Evolutionary conservation across 2,329 filamentous ascomycete genomes (phyloP).

Genomic region (Trichoderma atroviride): DNA sequence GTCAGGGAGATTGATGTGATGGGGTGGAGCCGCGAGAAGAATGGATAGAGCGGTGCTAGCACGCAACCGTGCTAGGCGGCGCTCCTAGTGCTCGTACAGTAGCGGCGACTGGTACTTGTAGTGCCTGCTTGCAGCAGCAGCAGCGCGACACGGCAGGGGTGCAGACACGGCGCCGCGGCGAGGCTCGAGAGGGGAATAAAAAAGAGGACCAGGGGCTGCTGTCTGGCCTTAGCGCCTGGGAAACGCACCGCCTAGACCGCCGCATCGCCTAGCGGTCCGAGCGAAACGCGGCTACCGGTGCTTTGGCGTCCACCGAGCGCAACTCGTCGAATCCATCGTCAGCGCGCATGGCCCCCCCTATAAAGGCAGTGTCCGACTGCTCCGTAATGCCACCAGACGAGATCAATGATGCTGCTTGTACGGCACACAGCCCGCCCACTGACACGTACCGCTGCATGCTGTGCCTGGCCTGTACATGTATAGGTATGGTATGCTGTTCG

Average conservation of each 20-base stretch:
- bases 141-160: constrained; percentile 14
- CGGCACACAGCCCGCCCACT: not conserved
- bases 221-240: not conserved
- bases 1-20: constrained; percentile 2
- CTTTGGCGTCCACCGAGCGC: constrained; percentile 3
- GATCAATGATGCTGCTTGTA: not conserved
- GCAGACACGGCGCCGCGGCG: not conserved
- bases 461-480: not conserved
- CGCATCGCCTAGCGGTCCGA: constrained; percentile 24
- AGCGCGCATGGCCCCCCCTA: constrained; percentile 15
- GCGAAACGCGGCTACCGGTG: constrained; percentile 23
- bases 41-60: not conserved
- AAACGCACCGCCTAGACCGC: constrained; percentile 18
- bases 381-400: not conserved
- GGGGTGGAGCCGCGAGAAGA: not conserved
- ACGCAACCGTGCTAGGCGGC: not conserved
- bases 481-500: not conserved
- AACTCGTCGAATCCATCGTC: constrained; percentile 18
- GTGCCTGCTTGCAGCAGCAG: not conserved
- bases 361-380: not conserved
- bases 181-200: not conserved
- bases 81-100: not conserved
- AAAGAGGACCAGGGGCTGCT: not conserved
- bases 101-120: not conserved
- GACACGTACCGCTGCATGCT: constrained; percentile 8